Base-by-base conservation (phyloP, 139 green algal species). In the Zygnema circumcarinatum region DNA sequence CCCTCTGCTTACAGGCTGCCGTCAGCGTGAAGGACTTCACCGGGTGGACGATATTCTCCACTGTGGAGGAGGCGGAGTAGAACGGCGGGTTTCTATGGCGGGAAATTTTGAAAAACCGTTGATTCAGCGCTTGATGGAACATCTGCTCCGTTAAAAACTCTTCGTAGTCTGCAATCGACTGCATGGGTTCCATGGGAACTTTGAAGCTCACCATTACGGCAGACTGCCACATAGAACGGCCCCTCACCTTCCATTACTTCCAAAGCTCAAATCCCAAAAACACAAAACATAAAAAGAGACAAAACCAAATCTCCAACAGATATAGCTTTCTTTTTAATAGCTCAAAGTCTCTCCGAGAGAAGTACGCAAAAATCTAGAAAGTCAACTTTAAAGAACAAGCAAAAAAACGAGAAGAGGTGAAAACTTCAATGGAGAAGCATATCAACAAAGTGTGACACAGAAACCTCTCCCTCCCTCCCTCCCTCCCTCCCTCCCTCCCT, bases 51-150 rank as follows among this genome's bases (percentile, higher is more conserved):
- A 89, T 40, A 20, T 68, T 36, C 53, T 89, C 53, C 21, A 25
- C 54, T 29, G 39, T 69, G 22, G 69, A 68, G 1, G 31, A 36
- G 11, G 91, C 94, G 11, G 38, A 81, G 68, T 94, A 95, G 81
- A 96, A 96, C 22, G 95, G 94, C 29, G 94, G 94, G 29, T 85
- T 38, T 31, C n/a, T 11, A 62, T 29, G 81, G 0, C 95, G 84
- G 76, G 81, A 93, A 1, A 97, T 79, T 84, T 94, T 94, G 86
- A 94, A 97, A 69, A 98, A 89, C 47, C 95, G 91, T 22, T 93
- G 90, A 86, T 96, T 95, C n/a, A 97, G 62, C 25, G 85, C 89
- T 20, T 79, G 74, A 40, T 95, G 86, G 88, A 96, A 96, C 73
- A 96, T 67, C n/a, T 92, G 86, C 2, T 92, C 88, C 74, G 93